phyloP scores from a whole-genome alignment of 2,329 filamentous ascomycete genomes.

The Diaporthe humulicola region DNA sequence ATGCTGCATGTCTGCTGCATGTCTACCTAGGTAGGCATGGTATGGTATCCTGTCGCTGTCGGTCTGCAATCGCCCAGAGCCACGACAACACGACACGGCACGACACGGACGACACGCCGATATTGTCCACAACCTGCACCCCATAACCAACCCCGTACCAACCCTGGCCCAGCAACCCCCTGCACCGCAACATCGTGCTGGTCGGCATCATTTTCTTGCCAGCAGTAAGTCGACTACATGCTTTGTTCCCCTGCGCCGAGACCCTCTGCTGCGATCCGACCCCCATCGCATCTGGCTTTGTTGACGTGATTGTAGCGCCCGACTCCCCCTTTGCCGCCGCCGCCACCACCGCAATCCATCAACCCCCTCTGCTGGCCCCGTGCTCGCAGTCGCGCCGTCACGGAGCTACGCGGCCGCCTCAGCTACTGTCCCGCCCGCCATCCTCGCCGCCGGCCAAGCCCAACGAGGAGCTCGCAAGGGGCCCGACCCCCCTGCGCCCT shows the following conservation, averaged over 20 bases:
- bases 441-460: not conserved
- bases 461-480: not conserved
- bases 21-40: conserved; percentile 21
- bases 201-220: not conserved
- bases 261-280: not conserved
- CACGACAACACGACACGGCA: conserved; percentile 26
- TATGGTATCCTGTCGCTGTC: conserved; percentile 23
- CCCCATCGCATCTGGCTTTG: conserved; percentile 35
- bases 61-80: conserved; percentile 21
- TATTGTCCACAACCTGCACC: conserved; percentile 10
- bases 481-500: not conserved
- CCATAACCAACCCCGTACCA: not conserved
- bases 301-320: conserved; percentile 38
- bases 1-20: conserved; percentile 16
- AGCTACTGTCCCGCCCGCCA: not conserved
- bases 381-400: conserved; percentile 11
- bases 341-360: not conserved
- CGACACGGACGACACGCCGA: conserved; percentile 10
- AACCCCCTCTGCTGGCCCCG: not conserved
- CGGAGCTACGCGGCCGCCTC: conserved; percentile 13
- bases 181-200: conserved; percentile 1
- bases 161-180: conserved; percentile 2
- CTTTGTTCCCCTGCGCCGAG: conserved; percentile 16
- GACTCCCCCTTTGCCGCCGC: conserved; percentile 5
- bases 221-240: conserved; percentile 5